Evolutionary conservation across 2,329 filamentous ascomycete genomes (phyloP).

Genomic region (Penicillium polonicum): DNA sequence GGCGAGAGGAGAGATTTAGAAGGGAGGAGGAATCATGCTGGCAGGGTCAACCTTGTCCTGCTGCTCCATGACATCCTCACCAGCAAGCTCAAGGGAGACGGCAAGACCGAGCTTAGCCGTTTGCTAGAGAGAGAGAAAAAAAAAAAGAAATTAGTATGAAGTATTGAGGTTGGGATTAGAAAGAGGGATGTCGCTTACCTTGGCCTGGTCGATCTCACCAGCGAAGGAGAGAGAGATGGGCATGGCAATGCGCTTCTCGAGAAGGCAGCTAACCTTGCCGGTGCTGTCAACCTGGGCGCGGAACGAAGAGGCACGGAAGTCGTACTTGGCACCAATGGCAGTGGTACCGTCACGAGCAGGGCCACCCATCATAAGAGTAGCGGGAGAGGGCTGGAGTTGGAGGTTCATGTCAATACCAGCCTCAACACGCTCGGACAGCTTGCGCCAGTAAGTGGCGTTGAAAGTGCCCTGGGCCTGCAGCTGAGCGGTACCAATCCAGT

Average conservation of each 20-base stretch:
- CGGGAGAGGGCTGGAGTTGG: slow-evolving; percentile 67
- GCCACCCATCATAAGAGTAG: slow-evolving; percentile 71
- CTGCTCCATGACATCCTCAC: slow-evolving; percentile 84
- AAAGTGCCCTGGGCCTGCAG: slow-evolving; percentile 84
- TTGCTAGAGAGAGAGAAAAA: slow-evolving; percentile 59
- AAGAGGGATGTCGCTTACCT: slow-evolving; percentile 60
- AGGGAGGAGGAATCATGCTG: slow-evolving; percentile 50
- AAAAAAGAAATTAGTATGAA: slow-evolving; percentile 2
- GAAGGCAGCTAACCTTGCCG: slow-evolving; percentile 85
- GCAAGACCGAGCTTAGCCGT: slow-evolving; percentile 91
- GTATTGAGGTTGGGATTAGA: background rate
- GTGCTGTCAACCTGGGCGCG: slow-evolving; percentile 93
- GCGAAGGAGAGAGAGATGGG: slow-evolving; percentile 93
- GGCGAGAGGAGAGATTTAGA: slow-evolving; percentile 38
- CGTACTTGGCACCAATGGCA: slow-evolving; percentile 93
- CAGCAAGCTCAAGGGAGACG: slow-evolving; percentile 82
- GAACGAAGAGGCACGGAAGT: slow-evolving; percentile 94
- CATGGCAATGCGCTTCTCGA: slow-evolving; percentile 94
- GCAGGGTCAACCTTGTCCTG: slow-evolving; percentile 58
- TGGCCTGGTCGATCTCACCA: slow-evolving; percentile 92
- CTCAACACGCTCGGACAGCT: slow-evolving; percentile 90
- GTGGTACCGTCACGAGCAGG: slow-evolving; percentile 83
- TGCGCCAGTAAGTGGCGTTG: slow-evolving; percentile 91
- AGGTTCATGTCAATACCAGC: slow-evolving; percentile 93
- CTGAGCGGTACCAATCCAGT: slow-evolving; percentile 92